A percentile compares a stretch with the other conserved stretches of the same genome.
phyloP scores from a whole-genome alignment of 2,329 filamentous ascomycete genomes.

The Monosporascus cannonballus region DNA sequence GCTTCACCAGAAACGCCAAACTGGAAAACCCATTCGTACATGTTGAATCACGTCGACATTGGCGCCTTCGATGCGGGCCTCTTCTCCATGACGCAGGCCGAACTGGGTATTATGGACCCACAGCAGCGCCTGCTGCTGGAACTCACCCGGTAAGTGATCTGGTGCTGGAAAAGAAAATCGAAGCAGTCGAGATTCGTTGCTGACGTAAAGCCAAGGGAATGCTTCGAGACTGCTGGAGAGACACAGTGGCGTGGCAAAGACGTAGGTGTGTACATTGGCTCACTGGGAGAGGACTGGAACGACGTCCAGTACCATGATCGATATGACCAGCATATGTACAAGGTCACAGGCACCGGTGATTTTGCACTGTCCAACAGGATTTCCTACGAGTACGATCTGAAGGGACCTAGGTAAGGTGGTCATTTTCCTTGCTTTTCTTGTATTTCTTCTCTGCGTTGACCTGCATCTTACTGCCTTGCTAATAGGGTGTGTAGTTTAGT shows the following conservation, averaged over 20 bases:
- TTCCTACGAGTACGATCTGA: slow-evolving; percentile 14
- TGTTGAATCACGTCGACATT: slow-evolving; percentile 5
- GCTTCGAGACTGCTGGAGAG: slow-evolving; percentile 4
- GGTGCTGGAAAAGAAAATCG: not conserved
- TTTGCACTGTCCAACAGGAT: slow-evolving; percentile 15
- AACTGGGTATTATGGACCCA: slow-evolving; percentile 17
- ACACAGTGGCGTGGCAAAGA: not conserved
- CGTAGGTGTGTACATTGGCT: not conserved
- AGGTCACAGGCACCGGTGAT: slow-evolving; percentile 9
- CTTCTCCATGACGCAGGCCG: slow-evolving; percentile 7
- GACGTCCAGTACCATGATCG: slow-evolving; percentile 2
- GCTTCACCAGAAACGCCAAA: not conserved
- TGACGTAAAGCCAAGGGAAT: slow-evolving; percentile 6
- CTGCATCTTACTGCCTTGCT: slow-evolving; percentile 1
- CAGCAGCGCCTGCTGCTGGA: slow-evolving; percentile 18
- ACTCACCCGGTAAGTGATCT: slow-evolving; percentile 14
- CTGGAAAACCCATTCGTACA: slow-evolving; percentile 1
- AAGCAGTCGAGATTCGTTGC: slow-evolving; percentile 5
- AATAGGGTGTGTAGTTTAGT: slow-evolving; percentile 12
- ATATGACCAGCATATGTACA: slow-evolving; percentile 6
- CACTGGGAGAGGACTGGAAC: not conserved
- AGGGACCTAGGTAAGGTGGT: slow-evolving; percentile 10
- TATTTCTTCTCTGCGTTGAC: too few species aligned
- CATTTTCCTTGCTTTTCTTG: too few species aligned
- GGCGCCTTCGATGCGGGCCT: slow-evolving; percentile 5